Percentiles rank a stretch among this genome's conserved stretches.
Conservation (phyloP, 768 basidiomycete genomes). For the Panaeolus papilionaceus region DNA sequence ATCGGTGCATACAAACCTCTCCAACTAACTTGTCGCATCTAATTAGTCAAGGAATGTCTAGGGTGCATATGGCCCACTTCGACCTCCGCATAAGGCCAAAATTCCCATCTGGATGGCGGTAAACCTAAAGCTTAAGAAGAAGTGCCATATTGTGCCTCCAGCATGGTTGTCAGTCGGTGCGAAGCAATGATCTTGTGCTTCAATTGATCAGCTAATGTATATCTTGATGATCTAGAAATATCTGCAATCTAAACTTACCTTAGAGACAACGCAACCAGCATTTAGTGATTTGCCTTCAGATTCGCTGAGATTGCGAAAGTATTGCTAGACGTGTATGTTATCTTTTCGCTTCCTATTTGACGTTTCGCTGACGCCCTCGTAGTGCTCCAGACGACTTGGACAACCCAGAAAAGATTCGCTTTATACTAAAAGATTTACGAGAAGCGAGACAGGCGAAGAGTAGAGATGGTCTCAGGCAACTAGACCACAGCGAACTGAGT, state of each 20-base stretch:
- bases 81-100: constrained; percentile 82
- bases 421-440: constrained; percentile 91
- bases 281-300: constrained; percentile 85
- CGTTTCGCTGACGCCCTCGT: constrained; percentile 11
- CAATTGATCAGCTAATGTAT: neutral
- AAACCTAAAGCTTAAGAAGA: constrained; percentile 92
- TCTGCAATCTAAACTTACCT: constrained; percentile 73
- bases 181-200: constrained; percentile 31
- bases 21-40: constrained; percentile 16
- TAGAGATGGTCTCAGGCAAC: constrained; percentile 78
- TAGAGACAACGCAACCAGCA: constrained; percentile 74
- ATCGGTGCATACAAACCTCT: constrained; percentile 57
- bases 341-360: neutral
- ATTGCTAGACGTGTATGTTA: constrained; percentile 86
- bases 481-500: constrained; percentile 84
- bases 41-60: constrained; percentile 40
- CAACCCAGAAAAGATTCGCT: constrained; percentile 82
- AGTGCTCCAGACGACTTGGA: constrained; percentile 93
- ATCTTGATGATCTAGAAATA: constrained; percentile 66
- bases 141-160: constrained; percentile 91
- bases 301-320: constrained; percentile 93
- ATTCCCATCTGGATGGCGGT: constrained; percentile 98
- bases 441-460: constrained; percentile 96
- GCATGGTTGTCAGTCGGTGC: constrained; percentile 87
- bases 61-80: constrained; percentile 93